These are phyloP conservation scores for Microcos paniculata DNA, from an alignment of 345 rosid genomes.

Conservation along the genomic window DNA sequence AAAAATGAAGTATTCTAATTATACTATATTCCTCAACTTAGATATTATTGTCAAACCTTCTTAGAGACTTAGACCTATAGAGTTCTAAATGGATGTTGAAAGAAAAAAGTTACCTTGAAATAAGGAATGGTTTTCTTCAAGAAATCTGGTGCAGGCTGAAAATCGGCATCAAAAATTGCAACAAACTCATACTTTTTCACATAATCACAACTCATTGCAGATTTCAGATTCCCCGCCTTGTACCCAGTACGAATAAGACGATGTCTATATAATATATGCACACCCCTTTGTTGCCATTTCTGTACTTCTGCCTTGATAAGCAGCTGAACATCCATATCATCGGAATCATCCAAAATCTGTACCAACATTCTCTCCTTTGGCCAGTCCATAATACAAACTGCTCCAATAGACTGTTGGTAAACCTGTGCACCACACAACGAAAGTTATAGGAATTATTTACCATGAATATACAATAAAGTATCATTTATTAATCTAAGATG, in stretches of 20 bases:
- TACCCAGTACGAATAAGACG: constrained; percentile 87
- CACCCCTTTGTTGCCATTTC: constrained; percentile 91
- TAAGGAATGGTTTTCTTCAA: constrained; percentile 79
- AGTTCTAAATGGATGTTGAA: not conserved
- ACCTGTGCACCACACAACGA: constrained; percentile 43
- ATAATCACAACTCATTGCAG: constrained; percentile 89
- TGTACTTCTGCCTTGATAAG: constrained; percentile 85
- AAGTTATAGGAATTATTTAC: not conserved
- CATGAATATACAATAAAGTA: not conserved
- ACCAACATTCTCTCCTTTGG: constrained; percentile 90
- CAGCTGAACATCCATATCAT: constrained; percentile 68
- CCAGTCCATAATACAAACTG: constrained; percentile 83
- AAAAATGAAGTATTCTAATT: too few species aligned
- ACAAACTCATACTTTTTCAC: constrained; percentile 83
- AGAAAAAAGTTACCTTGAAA: constrained; percentile 57
- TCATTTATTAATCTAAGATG: not conserved
- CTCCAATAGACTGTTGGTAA: constrained; percentile 77
- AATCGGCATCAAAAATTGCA: constrained; percentile 89
- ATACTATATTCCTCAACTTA: not conserved
- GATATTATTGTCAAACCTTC: not conserved
- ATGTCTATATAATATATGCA: constrained; percentile 69
- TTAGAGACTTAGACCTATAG: not conserved
- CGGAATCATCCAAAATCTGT: constrained; percentile 86
- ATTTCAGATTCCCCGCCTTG: constrained; percentile 92
- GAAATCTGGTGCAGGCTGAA: constrained; percentile 86